Base-by-base conservation (phyloP, 1,139 yeast species). In the Petasospora rhodanensis region DNA sequence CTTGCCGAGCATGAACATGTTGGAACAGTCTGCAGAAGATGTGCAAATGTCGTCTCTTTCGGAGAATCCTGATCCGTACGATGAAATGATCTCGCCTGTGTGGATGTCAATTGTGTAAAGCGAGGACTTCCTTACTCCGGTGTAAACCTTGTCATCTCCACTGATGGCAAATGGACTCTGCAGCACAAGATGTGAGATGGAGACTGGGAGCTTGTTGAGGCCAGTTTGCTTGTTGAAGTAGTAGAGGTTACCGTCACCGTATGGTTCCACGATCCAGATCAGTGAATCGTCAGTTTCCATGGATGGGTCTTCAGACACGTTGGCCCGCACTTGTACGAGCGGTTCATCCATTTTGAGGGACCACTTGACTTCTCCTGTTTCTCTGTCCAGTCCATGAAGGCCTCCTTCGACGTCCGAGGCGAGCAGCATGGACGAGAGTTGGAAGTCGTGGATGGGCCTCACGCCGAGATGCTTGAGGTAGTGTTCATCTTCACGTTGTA, bases 191-290 rank as follows among this genome's bases (percentile, higher is more conserved):
- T 83, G 83, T 45, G 77, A 76, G 24, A 93, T 84, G 14, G 87
- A 72, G 1, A 93, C 74, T 0, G 97, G 96, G 7, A 91, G 65
- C 54, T 76, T 80, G 51, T 83, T 85, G 25, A 91, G 62, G 0
- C 97, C 97, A 22, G 56, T 52, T 26, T 72, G 74, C 9, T 80
- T 79, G n/a, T 86, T 79, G 59, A 89, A 89, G 54, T 80, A 86
- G 56, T 79, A 89, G n/a, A 91, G 64, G 0, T 79, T 65, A 0
- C 99, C 99, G 41, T 85, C 95, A 8, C 78, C 80, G 46, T 72
- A 74, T 0, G 98, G 98, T 49, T 91, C 98, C 0, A 91, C 93
- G 43, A 89, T 79, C 93, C 97, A 85, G 1, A 68, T 66, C 24
- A 68, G 47, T 8, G 51, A 42, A 10, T 45, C 49, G 33, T 37